Evolutionary conservation across 2,329 filamentous ascomycete genomes (phyloP).

Genomic region (Aspergillus oerlinghausenensis): DNA sequence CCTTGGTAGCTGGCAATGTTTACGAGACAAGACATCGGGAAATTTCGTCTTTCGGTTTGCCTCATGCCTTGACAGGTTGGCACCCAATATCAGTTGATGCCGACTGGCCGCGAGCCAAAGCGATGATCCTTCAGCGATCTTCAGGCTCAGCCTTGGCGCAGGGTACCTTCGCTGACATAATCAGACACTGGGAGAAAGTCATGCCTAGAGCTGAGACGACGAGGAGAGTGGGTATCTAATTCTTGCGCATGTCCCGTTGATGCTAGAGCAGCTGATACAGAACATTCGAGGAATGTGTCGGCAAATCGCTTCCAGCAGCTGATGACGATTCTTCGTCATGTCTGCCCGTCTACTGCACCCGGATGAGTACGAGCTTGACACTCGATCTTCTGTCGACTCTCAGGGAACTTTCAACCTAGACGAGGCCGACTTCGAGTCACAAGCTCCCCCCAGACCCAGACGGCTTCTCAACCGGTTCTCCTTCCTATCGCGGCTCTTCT

Average conservation of each 20-base stretch:
- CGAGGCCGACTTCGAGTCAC: slow-evolving; percentile 40
- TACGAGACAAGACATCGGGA: neutral
- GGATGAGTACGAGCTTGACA: slow-evolving; percentile 39
- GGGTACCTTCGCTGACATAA: slow-evolving; percentile 2
- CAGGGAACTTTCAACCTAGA: slow-evolving; percentile 40
- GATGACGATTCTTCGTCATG: slow-evolving; percentile 25
- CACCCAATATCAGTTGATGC: neutral
- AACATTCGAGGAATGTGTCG: slow-evolving; percentile 13
- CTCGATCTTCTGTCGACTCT: slow-evolving; percentile 37
- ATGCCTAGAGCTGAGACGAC: neutral
- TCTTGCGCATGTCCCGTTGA: neutral
- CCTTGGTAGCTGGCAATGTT: neutral
- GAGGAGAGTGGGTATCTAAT: slow-evolving; percentile 1
- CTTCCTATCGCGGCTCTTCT: slow-evolving; percentile 26
- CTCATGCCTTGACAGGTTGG: neutral
- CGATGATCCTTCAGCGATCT: neutral
- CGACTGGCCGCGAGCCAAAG: neutral
- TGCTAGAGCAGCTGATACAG: neutral
- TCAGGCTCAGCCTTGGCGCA: neutral
- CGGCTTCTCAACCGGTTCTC: slow-evolving; percentile 19
- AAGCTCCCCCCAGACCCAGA: slow-evolving; percentile 25
- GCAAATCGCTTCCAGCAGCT: slow-evolving; percentile 5
- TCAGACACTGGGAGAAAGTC: neutral
- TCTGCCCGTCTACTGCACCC: slow-evolving; percentile 35
- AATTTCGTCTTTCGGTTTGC: neutral